Conservation (phyloP, 805 yeast species). For the Starmerella lactis-condensi region DNA sequence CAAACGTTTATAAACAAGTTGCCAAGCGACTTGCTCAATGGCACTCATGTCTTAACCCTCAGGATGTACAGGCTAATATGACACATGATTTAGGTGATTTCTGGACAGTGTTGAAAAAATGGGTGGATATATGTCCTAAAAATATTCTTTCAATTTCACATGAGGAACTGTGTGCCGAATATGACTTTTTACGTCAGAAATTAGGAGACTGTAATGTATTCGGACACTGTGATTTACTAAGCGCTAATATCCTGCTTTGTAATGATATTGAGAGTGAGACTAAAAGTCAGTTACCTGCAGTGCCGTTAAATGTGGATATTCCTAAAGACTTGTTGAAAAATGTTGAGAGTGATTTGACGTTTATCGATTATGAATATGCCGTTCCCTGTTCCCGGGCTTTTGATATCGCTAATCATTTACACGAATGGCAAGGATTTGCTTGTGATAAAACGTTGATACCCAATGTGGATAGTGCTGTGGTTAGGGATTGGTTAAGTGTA, state of each 20-base stretch:
- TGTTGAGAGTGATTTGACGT: constrained; percentile 24
- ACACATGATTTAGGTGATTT: constrained; percentile 23
- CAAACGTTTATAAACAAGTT: constrained; percentile 34
- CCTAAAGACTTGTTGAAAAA: neutral
- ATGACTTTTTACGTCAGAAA: constrained; percentile 33
- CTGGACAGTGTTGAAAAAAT: constrained; percentile 42
- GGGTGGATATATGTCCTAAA: constrained; percentile 48
- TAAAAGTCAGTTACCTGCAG: constrained; percentile 3
- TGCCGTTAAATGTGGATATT: constrained; percentile 3
- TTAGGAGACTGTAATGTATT: constrained; percentile 31
- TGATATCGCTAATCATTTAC: constrained; percentile 56
- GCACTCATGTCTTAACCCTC: constrained; percentile 32
- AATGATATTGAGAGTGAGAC: constrained; percentile 16
- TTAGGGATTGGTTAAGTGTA: constrained; percentile 40
- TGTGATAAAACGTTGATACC: constrained; percentile 48
- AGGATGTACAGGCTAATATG: constrained; percentile 5
- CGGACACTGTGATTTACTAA: constrained; percentile 51
- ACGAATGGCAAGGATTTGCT: constrained; percentile 70
- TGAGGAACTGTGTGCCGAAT: constrained; percentile 31
- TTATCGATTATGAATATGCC: constrained; percentile 59
- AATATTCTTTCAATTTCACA: constrained; percentile 23
- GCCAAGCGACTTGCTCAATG: constrained; percentile 53
- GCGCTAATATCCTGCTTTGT: constrained; percentile 57
- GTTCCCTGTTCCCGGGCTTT: constrained; percentile 55
- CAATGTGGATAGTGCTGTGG: constrained; percentile 24